Conservation (phyloP, 805 yeast species). For the Maudiozyma serrabonitensis region DNA sequence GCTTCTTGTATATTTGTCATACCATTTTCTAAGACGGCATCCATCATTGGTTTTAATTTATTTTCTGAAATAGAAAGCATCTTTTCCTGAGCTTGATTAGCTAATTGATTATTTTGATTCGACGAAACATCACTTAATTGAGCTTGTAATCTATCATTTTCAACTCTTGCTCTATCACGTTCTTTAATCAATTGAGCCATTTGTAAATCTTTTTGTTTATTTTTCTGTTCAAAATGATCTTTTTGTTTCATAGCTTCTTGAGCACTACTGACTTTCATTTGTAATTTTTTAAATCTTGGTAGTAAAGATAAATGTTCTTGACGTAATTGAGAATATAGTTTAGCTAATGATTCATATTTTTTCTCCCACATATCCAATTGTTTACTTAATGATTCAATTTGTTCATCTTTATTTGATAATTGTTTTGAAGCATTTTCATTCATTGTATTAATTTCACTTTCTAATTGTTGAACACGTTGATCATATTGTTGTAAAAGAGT, state of each 20-base stretch:
- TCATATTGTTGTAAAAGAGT: constrained; percentile 79
- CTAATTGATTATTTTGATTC: not conserved
- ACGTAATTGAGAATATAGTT: constrained; percentile 79
- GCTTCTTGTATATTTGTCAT: constrained; percentile 66
- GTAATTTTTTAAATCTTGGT: constrained; percentile 67
- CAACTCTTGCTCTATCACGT: constrained; percentile 80
- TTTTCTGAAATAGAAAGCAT: constrained; percentile 25
- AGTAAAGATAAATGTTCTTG: constrained; percentile 81
- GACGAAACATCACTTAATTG: not conserved
- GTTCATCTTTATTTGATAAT: constrained; percentile 66
- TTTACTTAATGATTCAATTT: constrained; percentile 55
- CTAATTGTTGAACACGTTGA: constrained; percentile 70
- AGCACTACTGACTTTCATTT: constrained; percentile 79
- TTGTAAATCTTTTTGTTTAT: constrained; percentile 78
- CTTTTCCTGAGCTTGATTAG: constrained; percentile 31
- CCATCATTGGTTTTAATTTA: constrained; percentile 49
- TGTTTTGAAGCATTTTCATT: constrained; percentile 63
- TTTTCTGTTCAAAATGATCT: constrained; percentile 71
- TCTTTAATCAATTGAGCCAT: constrained; percentile 83
- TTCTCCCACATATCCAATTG: constrained; percentile 71
- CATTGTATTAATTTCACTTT: constrained; percentile 54
- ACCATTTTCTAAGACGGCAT: constrained; percentile 60
- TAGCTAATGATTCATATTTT: constrained; percentile 83
- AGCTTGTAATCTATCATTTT: constrained; percentile 41
- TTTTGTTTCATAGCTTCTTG: constrained; percentile 82